Percentiles rank a stretch among this genome's conserved stretches.
Evolutionary conservation across 495 filamentous ascomycete genomes (phyloP).

Genomic region (Penicillium flavigenum): DNA sequence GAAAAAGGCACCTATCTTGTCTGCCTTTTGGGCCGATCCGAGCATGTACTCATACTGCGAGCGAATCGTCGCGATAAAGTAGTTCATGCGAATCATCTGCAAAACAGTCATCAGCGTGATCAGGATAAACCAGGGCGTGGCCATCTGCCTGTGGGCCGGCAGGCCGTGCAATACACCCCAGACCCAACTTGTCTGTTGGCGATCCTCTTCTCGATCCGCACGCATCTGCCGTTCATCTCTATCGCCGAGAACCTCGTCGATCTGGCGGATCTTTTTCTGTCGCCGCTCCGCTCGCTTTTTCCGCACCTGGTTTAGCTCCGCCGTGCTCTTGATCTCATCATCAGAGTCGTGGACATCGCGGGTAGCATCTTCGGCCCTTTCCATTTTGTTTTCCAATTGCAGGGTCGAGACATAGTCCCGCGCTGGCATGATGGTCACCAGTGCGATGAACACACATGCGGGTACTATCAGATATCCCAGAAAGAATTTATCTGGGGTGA

Average conservation of each 20-base stretch:
- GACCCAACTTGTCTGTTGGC: constrained; percentile 49
- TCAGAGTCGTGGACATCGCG: constrained; percentile 61
- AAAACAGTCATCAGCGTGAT: constrained; percentile 88
- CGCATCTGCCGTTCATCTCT: constrained; percentile 55
- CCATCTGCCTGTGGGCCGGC: constrained; percentile 72
- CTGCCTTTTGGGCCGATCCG: constrained; percentile 53
- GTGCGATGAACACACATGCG: constrained; percentile 51
- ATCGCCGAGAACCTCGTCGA: constrained; percentile 62
- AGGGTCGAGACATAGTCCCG: constrained; percentile 61
- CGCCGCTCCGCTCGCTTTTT: constrained; percentile 60
- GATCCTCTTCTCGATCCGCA: constrained; percentile 52
- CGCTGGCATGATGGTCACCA: constrained; percentile 60
- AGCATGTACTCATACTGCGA: constrained; percentile 82
- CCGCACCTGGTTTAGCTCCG: constrained; percentile 50
- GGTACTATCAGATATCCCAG: constrained; percentile 62
- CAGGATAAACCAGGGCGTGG: constrained; percentile 83
- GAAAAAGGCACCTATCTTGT: constrained; percentile 79
- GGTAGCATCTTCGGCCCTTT: constrained; percentile 50
- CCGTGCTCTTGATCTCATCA: constrained; percentile 46
- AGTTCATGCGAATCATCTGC: constrained; percentile 97
- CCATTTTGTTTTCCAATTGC: constrained; percentile 61
- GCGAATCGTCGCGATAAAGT: constrained; percentile 90
- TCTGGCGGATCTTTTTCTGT: constrained; percentile 62
- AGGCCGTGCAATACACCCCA: constrained; percentile 85
- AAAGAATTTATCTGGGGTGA: constrained; percentile 63